phyloP scores from a whole-genome alignment of 306 rosid genomes.

The Hippophae rhamnoides region DNA sequence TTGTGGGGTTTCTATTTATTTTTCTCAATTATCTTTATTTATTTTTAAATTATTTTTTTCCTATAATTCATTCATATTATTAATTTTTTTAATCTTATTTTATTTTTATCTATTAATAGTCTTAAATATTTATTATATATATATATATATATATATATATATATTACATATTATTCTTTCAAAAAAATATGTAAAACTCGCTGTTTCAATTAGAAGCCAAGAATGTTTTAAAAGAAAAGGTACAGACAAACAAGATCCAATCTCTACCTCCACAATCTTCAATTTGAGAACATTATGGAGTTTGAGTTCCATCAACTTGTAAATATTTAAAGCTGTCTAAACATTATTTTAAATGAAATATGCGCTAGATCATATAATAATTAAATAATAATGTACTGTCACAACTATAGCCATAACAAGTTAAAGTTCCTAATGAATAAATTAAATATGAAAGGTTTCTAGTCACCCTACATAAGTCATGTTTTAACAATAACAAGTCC shows the following conservation, averaged over 20 bases:
- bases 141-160: too few species aligned
- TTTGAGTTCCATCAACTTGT: conserved; percentile 29
- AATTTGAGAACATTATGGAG: conserved; percentile 29
- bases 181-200: too few species aligned
- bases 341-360: conserved; percentile 25
- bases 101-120: too few species aligned
- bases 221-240: conserved; percentile 36
- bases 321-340: conserved; percentile 28
- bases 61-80: too few species aligned
- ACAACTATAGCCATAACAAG: conserved; percentile 27
- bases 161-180: too few species aligned
- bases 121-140: too few species aligned
- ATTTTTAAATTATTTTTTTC: too few species aligned
- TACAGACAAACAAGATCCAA: conserved; percentile 38
- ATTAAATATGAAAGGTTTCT: conserved; percentile 11
- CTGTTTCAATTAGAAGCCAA: conserved; percentile 28
- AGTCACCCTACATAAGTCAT: conserved; percentile 49
- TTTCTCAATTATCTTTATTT: too few species aligned
- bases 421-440: conserved; percentile 15
- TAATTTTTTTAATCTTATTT: too few species aligned
- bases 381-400: conserved; percentile 25
- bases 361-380: conserved; percentile 14
- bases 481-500: conserved; percentile 49
- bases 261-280: conserved; percentile 46
- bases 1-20: too few species aligned